A percentile compares a stretch with the other conserved stretches of the same genome.
phyloP scores from a whole-genome alignment of 1,284 basidiomycete genomes.

The Farysia itapuensis region DNA sequence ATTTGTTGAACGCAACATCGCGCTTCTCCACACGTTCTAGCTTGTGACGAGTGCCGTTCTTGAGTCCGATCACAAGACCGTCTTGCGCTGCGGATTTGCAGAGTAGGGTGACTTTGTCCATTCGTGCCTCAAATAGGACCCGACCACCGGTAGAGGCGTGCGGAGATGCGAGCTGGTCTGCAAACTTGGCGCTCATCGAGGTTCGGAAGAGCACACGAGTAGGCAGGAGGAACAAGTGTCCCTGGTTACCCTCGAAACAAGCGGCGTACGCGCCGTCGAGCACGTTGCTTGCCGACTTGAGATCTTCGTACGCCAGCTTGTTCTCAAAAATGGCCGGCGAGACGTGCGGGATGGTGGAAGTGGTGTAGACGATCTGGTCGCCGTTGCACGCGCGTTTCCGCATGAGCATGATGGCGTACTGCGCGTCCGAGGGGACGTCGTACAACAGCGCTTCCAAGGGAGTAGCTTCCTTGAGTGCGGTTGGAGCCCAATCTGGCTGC shows the following conservation, averaged over 20 bases:
- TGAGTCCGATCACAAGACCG: slow-evolving; percentile 12
- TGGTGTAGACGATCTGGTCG: slow-evolving; percentile 13
- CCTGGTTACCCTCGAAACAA: neutral
- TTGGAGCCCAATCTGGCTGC: slow-evolving; percentile 29
- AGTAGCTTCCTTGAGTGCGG: slow-evolving; percentile 6
- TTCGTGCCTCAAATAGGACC: slow-evolving; percentile 4
- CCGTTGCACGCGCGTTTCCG: slow-evolving; percentile 29
- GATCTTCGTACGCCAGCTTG: slow-evolving; percentile 10
- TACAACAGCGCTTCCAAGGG: slow-evolving; percentile 24
- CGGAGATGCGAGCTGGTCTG: neutral
- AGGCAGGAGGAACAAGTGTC: slow-evolving; percentile 14
- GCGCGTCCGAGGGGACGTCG: slow-evolving; percentile 45
- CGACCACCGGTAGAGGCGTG: neutral
- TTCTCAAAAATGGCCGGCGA: slow-evolving; percentile 18
- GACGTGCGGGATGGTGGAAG: neutral
- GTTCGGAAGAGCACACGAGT: slow-evolving; percentile 17
- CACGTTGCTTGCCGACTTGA: slow-evolving; percentile 12
- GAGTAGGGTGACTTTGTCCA: slow-evolving; percentile 16
- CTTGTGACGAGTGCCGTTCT: slow-evolving; percentile 8
- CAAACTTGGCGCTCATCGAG: neutral
- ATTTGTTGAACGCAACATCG: slow-evolving; percentile 21
- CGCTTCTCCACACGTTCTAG: slow-evolving; percentile 6
- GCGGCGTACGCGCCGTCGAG: slow-evolving; percentile 11
- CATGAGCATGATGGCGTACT: slow-evolving; percentile 31
- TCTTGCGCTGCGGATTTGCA: slow-evolving; percentile 2